Base-by-base conservation (phyloP, 75 land plant genomes). In the Larix kaempferi region DNA sequence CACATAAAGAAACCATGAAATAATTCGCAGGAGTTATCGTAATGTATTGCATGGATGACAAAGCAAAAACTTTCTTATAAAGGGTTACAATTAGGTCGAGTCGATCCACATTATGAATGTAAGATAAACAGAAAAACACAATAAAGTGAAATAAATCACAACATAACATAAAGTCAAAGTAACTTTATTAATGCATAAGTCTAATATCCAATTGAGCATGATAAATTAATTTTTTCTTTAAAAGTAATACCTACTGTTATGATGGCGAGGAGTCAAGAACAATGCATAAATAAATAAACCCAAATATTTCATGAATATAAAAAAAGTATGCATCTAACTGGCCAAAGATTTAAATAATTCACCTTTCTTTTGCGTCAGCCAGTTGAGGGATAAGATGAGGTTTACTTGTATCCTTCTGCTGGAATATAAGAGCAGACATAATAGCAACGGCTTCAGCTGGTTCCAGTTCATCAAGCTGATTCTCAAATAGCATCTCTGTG, bases 371-470 rank as follows among this genome's bases (percentile, higher is more conserved):
- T 44, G 98, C 99, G 52, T 56, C 69, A 37, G 85, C 85, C 26
- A 97, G 88, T 72, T 87, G 91, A 10, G 93, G 88, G 60, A 94
- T 91, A 54, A 97, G 90, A 56, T 84, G 76, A 60, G 99, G 96
- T 73, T 92, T 91, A 72, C 98, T 93, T 15, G 98, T 78, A 59
- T 97, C 94, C 74, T 81, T 92, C 80, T 97, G 99, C 85, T 97
- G 99, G 79, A 95, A 97, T n/a, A 97, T 98, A 78, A 97, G 85
- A 11, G 99, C 89, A 77, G 98, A 97, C 88, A 97, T 90, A 56
- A 97, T 73, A 21, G 99, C 99, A 6, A 97, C 92, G 23, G 95
- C 92, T 89, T 97, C 95, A 61, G 93, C 94, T 61, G 99, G 91
- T 85, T 91, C 92, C 72, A 97, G 83, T 56, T 93, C 96, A 71